Evolutionary conservation across 192 early-diverging fungal species (phyloP), one percentile per base, ranked within the genome.

Genomic region (Thoreauomyces humboldtii): DNA sequence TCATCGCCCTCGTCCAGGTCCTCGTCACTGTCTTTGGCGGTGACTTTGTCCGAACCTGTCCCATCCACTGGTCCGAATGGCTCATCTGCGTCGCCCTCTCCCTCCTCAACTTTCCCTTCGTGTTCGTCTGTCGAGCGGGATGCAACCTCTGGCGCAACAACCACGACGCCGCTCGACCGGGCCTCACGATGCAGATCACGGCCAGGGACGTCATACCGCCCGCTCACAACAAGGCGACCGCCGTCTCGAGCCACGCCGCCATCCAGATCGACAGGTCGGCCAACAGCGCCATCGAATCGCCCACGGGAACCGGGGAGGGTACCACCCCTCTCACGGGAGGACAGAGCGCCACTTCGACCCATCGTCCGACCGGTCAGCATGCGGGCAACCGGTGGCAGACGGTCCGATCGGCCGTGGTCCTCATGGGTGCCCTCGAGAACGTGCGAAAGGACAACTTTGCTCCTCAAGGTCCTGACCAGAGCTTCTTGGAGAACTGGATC

Each of bases 1-100:
- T 81, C 54, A 85, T 80, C 50, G 25, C 69, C 32, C 52, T 35
- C 19, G 65, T 85, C 35, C 83, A 82, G 52, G 73, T 85, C 31
- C 28, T 83, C 35, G 74, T 73, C 33, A 66, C 81, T 5, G 51
- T 69, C 21, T 59, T 73, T 29, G 74, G 63, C 4, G 63, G 63
- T 36, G 32, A 41, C n/a, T 74, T 81, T 45, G 61, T 85, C 31
- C 41, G 61, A 27, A 73, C 72, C 4, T 46, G 65, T 31, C 42
- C 36, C 3, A 59, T 85, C 9, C 31, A 67, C 22, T 33, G 60
- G 61, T 11, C 21, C 14, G 80, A 80, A 50, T 84, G 82, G 82
- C 60, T 65, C 0, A 34, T 84, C 22, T 80, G 77, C 65, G 61
- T 76, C 38, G 48, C 61, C 14, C 36, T 77, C 2, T 58, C 74